phyloP scores from a whole-genome alignment of 2,329 filamentous ascomycete species.

The Diaporthe sp. region DNA sequence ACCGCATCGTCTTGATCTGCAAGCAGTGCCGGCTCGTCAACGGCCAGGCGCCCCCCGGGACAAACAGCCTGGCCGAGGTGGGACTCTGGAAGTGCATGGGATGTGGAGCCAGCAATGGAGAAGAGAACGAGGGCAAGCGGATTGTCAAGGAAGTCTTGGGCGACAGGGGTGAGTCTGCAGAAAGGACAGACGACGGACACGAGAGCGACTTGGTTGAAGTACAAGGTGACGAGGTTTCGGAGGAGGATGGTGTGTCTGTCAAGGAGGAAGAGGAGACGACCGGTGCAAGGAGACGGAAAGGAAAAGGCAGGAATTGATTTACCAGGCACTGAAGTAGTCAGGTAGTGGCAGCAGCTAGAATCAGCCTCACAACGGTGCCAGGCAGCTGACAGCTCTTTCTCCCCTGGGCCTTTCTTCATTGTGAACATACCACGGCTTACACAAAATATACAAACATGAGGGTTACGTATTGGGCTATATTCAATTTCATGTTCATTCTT shows the following conservation, averaged over 20 bases:
- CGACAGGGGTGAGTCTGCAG: conserved; percentile 40
- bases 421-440: neutral
- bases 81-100: conserved; percentile 90
- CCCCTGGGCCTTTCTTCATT: neutral
- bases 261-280: conserved; percentile 22
- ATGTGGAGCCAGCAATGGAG: conserved; percentile 87
- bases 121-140: conserved; percentile 80
- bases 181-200: conserved; percentile 39
- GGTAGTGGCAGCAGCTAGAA: neutral
- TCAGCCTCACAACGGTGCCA: neutral
- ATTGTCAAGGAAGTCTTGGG: conserved; percentile 76
- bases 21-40: conserved; percentile 87
- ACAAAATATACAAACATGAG: neutral
- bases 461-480: neutral
- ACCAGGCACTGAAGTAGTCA: neutral
- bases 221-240: conserved; percentile 22
- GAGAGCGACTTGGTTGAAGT: conserved; percentile 38
- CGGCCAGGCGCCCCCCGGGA: conserved; percentile 92
- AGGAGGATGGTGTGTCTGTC: neutral
- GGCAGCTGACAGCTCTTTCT: neutral
- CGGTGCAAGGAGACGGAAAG: conserved; percentile 19
- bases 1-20: conserved; percentile 91
- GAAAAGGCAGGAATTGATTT: conserved; percentile 9
- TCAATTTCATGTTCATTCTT: neutral
- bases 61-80: conserved; percentile 80